Conservation (phyloP, 306 rosid species). For the Amphicarpaea edgeworthii region DNA sequence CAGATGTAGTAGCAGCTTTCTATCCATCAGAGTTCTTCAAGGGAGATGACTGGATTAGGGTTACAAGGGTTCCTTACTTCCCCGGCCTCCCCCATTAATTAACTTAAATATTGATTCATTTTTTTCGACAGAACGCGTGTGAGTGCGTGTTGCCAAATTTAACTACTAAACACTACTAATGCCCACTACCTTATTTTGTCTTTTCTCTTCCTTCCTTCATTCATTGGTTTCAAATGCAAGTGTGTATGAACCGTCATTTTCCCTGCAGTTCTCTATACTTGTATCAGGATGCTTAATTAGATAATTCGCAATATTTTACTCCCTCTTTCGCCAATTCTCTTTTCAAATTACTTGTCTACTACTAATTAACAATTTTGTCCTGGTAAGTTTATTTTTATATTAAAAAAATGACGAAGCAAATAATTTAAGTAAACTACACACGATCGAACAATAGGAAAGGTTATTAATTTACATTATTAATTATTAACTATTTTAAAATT, state of each 20-base stretch:
- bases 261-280: conserved; percentile 4
- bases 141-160: neutral
- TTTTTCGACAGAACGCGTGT: neutral
- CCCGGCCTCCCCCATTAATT: conserved; percentile 30
- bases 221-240: neutral
- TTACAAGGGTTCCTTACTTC: conserved; percentile 57
- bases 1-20: conserved; percentile 36
- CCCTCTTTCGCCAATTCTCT: neutral
- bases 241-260: conserved; percentile 24
- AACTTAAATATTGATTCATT: neutral
- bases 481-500: neutral
- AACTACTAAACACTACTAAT: neutral
- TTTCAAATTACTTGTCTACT: too few species aligned
- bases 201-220: neutral
- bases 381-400: neutral
- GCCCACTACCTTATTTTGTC: neutral
- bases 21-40: conserved; percentile 46
- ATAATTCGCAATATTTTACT: conserved; percentile 1
- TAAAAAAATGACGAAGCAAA: too few species aligned
- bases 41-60: conserved; percentile 68
- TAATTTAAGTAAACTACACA: neutral
- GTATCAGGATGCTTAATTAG: neutral
- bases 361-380: neutral
- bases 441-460: too few species aligned
- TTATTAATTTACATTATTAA: neutral